Evolutionary conservation across 257 asterid genomes (phyloP).

Genomic region (Ophiorrhiza pumila): DNA sequence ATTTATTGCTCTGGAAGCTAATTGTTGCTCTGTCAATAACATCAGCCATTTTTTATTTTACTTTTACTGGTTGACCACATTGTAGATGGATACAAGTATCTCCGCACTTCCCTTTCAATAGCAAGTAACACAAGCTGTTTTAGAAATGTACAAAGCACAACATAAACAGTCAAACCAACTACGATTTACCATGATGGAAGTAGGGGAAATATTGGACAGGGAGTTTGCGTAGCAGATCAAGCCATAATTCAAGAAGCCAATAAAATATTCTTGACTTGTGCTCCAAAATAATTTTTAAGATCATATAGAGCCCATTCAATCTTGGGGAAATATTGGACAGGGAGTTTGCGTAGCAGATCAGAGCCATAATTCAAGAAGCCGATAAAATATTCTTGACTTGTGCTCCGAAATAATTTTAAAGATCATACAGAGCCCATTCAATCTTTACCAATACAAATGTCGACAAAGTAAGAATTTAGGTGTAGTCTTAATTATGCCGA

Average conservation of each 20-base stretch:
- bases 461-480: constrained; percentile 28
- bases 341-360: not conserved
- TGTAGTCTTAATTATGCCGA: constrained; percentile 2
- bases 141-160: constrained; percentile 18
- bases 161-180: not conserved
- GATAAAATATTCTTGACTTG: constrained; percentile 39
- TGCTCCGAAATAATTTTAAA: constrained; percentile 64
- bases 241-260: not conserved
- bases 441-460: constrained; percentile 48
- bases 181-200: no score
- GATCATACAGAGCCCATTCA: constrained; percentile 77
- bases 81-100: constrained; percentile 49
- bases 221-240: not conserved
- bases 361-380: not conserved
- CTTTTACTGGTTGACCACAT: constrained; percentile 27
- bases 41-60: no score
- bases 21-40: no score
- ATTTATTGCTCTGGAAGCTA: no score
- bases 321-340: constrained; percentile 33
- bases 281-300: constrained; percentile 58
- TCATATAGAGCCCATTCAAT: constrained; percentile 85
- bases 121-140: constrained; percentile 36
- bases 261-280: constrained; percentile 47
- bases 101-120: constrained; percentile 97
- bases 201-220: not conserved